Base-by-base conservation (phyloP, 2,329 filamentous ascomycete species). In the Hypoxylon sp. region DNA sequence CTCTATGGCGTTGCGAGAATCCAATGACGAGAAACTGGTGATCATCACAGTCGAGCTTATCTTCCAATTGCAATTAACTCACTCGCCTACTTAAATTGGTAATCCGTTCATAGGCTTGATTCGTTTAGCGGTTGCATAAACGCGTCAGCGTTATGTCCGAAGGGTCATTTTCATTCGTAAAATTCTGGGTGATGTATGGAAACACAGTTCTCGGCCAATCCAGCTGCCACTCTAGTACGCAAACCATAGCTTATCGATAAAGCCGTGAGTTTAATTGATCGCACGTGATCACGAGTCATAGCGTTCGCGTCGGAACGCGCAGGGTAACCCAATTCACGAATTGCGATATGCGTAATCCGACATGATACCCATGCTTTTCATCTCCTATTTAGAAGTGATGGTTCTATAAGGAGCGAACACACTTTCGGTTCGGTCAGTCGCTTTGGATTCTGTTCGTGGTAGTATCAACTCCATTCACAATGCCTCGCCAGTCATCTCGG, bases 401-500 rank as follows among this genome's bases (percentile, higher is more conserved):
- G 14, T 59, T 58, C 17, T 10, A 28, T 46, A 32, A 60, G 38
- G 25, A 32, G 4, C 19, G 17, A 32, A n/a, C n/a, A 17, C 14
- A 11, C 14, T 49, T 7, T 6, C 30, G 49, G 10, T 21, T 17
- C 30, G 5, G 13, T 48, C 43, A 52, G n/a, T n/a, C 48, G 23
- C 30, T 7, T 63, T 38, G 43, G 51, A 50, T 49, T 46, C 9
- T 28, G n/a, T 30, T 11, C 5, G 14, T 32, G 41, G 38, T 19
- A 36, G 38, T 21, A 14, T 57, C 11, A 58, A 45, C 25, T 5
- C 7, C 34, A 46, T 46, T 61, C 52, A 67, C 60, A 41, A 74
- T 74, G 72, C 61, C 72, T 58, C 72, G 68, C 23, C 68, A 66
- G 30, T 63, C 68, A 36, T 63, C 65, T 23, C 70, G 69, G 41